These are phyloP conservation scores for Oryza australiensis DNA, from an alignment of 176 grass and related monocot species.

Conservation along the genomic window DNA sequence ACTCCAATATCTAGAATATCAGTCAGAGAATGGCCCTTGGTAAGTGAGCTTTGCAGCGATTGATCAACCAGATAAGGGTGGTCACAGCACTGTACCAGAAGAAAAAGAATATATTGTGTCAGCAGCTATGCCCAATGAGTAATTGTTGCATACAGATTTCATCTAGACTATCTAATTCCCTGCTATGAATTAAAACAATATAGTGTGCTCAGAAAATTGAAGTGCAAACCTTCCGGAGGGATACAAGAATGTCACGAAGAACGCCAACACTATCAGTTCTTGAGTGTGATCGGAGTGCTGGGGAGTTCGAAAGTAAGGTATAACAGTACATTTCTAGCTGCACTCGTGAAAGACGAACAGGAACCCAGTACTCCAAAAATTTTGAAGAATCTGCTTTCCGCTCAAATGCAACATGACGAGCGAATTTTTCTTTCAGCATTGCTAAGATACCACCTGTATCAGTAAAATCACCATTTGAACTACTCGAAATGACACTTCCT, in stretches of 20 bases:
- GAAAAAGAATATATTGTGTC: not conserved
- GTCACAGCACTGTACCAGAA: slow-evolving; percentile 81
- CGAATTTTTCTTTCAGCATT: slow-evolving; percentile 63
- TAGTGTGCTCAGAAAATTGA: slow-evolving; percentile 30
- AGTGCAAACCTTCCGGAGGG: slow-evolving; percentile 70
- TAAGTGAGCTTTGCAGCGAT: slow-evolving; percentile 64
- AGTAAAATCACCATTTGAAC: slow-evolving; percentile 39
- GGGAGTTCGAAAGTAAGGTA: slow-evolving; percentile 73
- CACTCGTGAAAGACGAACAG: slow-evolving; percentile 69
- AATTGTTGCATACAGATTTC: slow-evolving; percentile 23
- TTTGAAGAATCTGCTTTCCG: slow-evolving; percentile 71
- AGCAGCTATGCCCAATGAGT: slow-evolving; percentile 24
- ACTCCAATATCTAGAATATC: slow-evolving; percentile 86
- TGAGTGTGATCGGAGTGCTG: slow-evolving; percentile 72
- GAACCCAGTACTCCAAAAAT: slow-evolving; percentile 89
- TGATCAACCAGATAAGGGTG: slow-evolving; percentile 94
- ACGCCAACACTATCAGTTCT: slow-evolving; percentile 78
- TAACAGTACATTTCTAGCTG: slow-evolving; percentile 86
- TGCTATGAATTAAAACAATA: slow-evolving; percentile 34
- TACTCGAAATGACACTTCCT: slow-evolving; percentile 25
- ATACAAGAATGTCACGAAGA: slow-evolving; percentile 75
- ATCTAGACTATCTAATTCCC: not conserved
- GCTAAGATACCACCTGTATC: slow-evolving; percentile 53
- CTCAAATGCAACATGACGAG: slow-evolving; percentile 56
- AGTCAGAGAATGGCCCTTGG: slow-evolving; percentile 47